phyloP scores from a whole-genome alignment of 306 rosid species.

The Cucurbita argyrosperma region DNA sequence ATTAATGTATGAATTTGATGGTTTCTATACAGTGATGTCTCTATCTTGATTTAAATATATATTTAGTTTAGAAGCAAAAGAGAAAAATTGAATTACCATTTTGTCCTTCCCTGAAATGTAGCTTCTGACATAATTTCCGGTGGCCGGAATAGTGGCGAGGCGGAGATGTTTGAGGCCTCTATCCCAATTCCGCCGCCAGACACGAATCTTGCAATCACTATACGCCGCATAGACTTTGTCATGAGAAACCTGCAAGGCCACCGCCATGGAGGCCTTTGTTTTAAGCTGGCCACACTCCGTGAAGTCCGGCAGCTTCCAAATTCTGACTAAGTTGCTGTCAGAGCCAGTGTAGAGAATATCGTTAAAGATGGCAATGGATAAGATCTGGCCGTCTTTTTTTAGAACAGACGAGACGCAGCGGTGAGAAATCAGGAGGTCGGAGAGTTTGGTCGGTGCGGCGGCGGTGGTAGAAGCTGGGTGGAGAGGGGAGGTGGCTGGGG shows the following conservation, averaged over 20 bases:
- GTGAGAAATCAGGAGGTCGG: conserved; percentile 35
- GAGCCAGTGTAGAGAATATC: conserved; percentile 77
- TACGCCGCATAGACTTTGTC: conserved; percentile 83
- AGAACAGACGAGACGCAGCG: conserved; percentile 81
- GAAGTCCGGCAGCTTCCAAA: conserved; percentile 88
- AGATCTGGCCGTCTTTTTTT: conserved; percentile 72
- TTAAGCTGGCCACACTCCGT: conserved; percentile 67
- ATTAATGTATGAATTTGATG: too few relatives aligned
- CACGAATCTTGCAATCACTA: conserved; percentile 66
- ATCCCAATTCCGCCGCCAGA: conserved; percentile 66
- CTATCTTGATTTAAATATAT: too few relatives aligned
- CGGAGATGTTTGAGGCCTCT: conserved; percentile 58
- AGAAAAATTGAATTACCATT: conserved; percentile 25
- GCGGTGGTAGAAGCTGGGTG: conserved; percentile 8
- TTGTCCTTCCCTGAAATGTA: conserved; percentile 69
- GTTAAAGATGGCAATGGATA: conserved; percentile 42
- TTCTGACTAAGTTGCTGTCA: conserved; percentile 41
- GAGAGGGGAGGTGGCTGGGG: conserved; percentile 44
- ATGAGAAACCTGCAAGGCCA: conserved; percentile 55
- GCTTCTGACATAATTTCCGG: conserved; percentile 54
- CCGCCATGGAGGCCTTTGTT: conserved; percentile 53
- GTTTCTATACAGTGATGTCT: too few relatives aligned
- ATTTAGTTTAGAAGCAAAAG: not conserved
- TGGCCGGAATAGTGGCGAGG: conserved; percentile 50
- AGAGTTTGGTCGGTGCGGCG: conserved; percentile 10